Conservation (phyloP, 768 basidiomycete genomes). For the Vishniacozyma victoriae region DNA sequence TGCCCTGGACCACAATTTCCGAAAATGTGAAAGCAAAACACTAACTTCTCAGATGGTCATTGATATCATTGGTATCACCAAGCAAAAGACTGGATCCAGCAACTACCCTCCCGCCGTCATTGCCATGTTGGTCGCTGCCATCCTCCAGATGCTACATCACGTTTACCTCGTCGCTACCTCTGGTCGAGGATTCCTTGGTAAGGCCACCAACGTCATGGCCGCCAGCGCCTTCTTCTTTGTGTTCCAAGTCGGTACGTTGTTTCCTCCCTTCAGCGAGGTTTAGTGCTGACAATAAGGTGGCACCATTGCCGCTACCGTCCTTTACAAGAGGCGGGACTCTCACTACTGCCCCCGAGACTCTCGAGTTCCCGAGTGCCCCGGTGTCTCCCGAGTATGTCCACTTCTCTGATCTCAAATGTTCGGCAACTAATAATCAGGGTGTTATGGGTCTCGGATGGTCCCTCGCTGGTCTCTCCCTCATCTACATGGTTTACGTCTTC, state of each 20-base stretch:
- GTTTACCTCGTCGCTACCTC: slow-evolving; percentile 7
- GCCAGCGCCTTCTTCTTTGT: slow-evolving; percentile 4
- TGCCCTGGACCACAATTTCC: background rate
- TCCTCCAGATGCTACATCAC: slow-evolving; percentile 11
- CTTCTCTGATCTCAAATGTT: background rate
- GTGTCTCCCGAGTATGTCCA: slow-evolving; percentile 17
- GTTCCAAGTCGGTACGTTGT: slow-evolving; percentile 11
- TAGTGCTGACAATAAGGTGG: slow-evolving; percentile 1
- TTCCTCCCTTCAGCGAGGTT: background rate
- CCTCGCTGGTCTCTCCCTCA: slow-evolving; percentile 15
- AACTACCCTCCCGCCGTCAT: slow-evolving; percentile 13
- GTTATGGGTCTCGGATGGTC: slow-evolving; percentile 21
- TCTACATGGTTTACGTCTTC: slow-evolving; percentile 16
- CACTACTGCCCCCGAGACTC: slow-evolving; percentile 15
- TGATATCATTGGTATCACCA: slow-evolving; percentile 18
- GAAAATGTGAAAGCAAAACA: background rate
- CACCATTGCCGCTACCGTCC: slow-evolving; percentile 8
- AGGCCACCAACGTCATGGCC: slow-evolving; percentile 8
- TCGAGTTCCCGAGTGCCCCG: slow-evolving; percentile 15
- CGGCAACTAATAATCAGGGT: slow-evolving; percentile 3
- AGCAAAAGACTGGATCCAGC: slow-evolving; percentile 5
- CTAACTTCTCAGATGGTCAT: slow-evolving; percentile 16
- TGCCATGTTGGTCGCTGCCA: slow-evolving; percentile 9
- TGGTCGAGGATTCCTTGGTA: slow-evolving; percentile 7
- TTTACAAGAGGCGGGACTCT: slow-evolving; percentile 9